Percentiles rank a stretch among this genome's conserved stretches.
Evolutionary conservation across 2,329 filamentous ascomycete genomes (phyloP).

Genomic region (Gaeumannomyces tritici): DNA sequence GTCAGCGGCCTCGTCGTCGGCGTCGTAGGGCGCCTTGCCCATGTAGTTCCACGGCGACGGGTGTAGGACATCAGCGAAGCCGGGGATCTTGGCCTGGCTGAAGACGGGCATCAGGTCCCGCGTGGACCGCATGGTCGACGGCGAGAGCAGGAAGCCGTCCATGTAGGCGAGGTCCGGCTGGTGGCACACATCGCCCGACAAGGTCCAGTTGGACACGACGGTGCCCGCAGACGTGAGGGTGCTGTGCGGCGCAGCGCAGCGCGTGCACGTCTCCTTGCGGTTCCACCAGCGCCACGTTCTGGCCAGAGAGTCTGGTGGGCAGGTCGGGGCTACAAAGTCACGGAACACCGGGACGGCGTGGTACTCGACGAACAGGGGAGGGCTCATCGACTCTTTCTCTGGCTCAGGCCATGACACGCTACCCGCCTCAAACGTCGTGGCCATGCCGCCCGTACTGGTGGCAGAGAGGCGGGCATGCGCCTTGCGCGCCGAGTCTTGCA

Average conservation of each 20-base stretch:
- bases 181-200: constrained; percentile 36
- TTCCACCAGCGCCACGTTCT: constrained; percentile 29
- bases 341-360: constrained; percentile 21
- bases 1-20: constrained; percentile 20
- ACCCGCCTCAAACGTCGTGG: constrained; percentile 2
- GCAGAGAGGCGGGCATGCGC: constrained; percentile 15
- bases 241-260: constrained; percentile 26
- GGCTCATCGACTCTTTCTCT: background rate
- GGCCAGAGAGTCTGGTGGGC: constrained; percentile 35
- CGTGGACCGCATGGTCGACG: constrained; percentile 30
- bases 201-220: constrained; percentile 31
- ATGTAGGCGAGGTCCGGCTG: constrained; percentile 36
- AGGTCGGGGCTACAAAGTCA: constrained; percentile 26
- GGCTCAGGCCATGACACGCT: background rate
- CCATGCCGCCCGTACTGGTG: background rate
- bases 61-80: constrained; percentile 43
- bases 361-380: constrained; percentile 11
- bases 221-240: constrained; percentile 18
- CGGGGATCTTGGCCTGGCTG: constrained; percentile 42
- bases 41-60: constrained; percentile 29
- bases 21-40: constrained; percentile 27
- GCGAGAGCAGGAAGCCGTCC: constrained; percentile 40
- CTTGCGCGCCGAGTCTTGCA: constrained; percentile 15
- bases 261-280: constrained; percentile 20
- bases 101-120: constrained; percentile 43